A percentile compares a stretch with the other conserved stretches of the same genome.
phyloP scores from a whole-genome alignment of 2,329 filamentous ascomycete species.

The Monosporascus cannonballus region DNA sequence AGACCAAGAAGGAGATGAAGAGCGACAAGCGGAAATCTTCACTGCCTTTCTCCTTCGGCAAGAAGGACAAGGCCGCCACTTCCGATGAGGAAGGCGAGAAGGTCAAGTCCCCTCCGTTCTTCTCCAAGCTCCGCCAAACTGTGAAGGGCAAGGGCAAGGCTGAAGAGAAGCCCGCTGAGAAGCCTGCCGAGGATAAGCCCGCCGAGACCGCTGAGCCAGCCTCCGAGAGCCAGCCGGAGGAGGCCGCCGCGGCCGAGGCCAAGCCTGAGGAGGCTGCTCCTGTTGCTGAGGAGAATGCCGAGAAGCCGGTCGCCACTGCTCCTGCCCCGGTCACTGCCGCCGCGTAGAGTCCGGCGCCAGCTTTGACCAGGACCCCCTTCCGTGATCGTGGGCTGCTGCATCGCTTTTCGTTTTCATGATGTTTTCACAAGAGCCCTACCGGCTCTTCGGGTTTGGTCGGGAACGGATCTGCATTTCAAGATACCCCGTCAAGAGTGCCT shows the following conservation, averaged over 20 bases:
- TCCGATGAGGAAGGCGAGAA: slow-evolving; percentile 60
- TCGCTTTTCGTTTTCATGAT: slow-evolving; percentile 10
- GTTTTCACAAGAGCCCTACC: slow-evolving; percentile 26
- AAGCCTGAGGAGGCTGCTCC: slow-evolving; percentile 6
- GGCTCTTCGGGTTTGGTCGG: slow-evolving; percentile 27
- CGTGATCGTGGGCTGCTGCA: slow-evolving; percentile 7
- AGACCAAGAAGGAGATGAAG: slow-evolving; percentile 60
- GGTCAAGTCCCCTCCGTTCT: slow-evolving; percentile 45
- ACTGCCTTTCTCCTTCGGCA: slow-evolving; percentile 66
- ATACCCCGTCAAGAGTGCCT: slow-evolving; percentile 30
- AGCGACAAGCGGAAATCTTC: slow-evolving; percentile 77
- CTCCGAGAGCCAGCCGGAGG: slow-evolving; percentile 15
- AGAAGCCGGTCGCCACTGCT: slow-evolving; percentile 21
- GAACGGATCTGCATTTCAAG: slow-evolving; percentile 33
- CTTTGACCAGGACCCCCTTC: neutral
- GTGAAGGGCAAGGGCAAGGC: slow-evolving; percentile 28
- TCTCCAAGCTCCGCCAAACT: slow-evolving; percentile 49
- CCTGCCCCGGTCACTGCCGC: slow-evolving; percentile 27
- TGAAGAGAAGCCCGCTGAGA: slow-evolving; percentile 15
- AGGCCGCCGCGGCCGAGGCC: slow-evolving; percentile 11
- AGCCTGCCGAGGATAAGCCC: slow-evolving; percentile 20
- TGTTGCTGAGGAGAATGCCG: slow-evolving; percentile 14
- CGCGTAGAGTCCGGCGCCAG: slow-evolving; percentile 20
- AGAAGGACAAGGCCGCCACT: slow-evolving; percentile 60
- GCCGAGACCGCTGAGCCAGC: slow-evolving; percentile 15